Evolutionary conservation across 805 yeast genomes (phyloP).

Genomic region (Candida khao-thaluensis): DNA sequence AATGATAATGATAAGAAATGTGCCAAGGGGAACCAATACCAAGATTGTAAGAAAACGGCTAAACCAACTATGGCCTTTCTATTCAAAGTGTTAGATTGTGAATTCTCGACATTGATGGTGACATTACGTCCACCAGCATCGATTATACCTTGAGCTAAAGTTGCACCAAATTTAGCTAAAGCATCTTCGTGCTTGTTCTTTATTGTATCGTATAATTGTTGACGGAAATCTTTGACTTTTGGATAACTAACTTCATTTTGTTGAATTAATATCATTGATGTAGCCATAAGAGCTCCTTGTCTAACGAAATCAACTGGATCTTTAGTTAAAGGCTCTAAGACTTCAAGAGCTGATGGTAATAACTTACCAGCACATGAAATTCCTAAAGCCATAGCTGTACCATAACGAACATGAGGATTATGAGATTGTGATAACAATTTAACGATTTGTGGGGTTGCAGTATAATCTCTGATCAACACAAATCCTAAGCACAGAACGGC

Average conservation of each 20-base stretch:
- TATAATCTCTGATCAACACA: slow-evolving; percentile 83
- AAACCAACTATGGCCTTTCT: slow-evolving; percentile 90
- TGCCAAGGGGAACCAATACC: slow-evolving; percentile 98
- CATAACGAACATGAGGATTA: slow-evolving; percentile 97
- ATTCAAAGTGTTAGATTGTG: slow-evolving; percentile 86
- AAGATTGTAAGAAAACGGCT: slow-evolving; percentile 84
- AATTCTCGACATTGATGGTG: slow-evolving; percentile 86
- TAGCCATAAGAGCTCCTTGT: slow-evolving; percentile 93
- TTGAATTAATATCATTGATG: slow-evolving; percentile 85
- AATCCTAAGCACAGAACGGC: slow-evolving; percentile 92
- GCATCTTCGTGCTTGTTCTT: slow-evolving; percentile 93
- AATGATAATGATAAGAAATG: slow-evolving; percentile 91
- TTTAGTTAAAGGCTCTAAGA: slow-evolving; percentile 86
- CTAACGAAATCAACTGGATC: slow-evolving; percentile 97
- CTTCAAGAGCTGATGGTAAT: slow-evolving; percentile 81
- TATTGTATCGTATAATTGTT: slow-evolving; percentile 71
- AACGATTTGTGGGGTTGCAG: slow-evolving; percentile 93
- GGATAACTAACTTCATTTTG: slow-evolving; percentile 82
- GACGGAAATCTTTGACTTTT: slow-evolving; percentile 74
- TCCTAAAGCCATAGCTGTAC: slow-evolving; percentile 96
- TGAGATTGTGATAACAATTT: slow-evolving; percentile 91
- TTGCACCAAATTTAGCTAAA: slow-evolving; percentile 95
- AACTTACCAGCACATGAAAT: slow-evolving; percentile 97
- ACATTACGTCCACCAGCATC: slow-evolving; percentile 99
- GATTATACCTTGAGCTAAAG: slow-evolving; percentile 93